Conservation (phyloP, 2,329 filamentous ascomycete species). For the Byssothecium circinans region DNA sequence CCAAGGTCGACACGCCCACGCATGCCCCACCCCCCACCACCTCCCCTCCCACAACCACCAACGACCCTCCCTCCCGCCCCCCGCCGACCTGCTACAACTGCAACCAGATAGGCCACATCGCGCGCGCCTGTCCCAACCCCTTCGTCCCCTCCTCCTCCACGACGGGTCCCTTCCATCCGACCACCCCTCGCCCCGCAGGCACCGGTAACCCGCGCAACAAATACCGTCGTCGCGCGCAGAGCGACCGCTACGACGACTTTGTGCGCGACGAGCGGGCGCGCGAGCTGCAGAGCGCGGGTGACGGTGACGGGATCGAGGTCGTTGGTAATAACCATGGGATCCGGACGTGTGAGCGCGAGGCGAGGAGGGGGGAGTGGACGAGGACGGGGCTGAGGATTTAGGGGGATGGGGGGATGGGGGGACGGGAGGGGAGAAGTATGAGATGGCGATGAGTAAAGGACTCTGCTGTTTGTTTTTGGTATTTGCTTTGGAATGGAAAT, state of each 20-base stretch:
- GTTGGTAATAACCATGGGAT: constrained; percentile 15
- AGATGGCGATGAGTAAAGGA: no score
- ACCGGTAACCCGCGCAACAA: no score
- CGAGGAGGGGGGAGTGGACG: constrained; percentile 15
- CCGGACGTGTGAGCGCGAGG: constrained; percentile 18
- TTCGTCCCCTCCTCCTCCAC: no score
- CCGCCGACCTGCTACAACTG: constrained; percentile 13
- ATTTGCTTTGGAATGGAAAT: no score
- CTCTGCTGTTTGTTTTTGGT: no score
- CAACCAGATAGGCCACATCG: constrained; percentile 10
- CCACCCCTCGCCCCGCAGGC: no score
- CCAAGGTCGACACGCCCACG: background rate
- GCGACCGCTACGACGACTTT: no score
- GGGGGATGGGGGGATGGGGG: background rate
- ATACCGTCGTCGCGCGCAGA: no score
- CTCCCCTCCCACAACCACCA: constrained; percentile 1
- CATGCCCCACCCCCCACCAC: constrained; percentile 4
- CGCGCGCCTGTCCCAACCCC: constrained; percentile 9
- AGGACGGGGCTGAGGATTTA: constrained; percentile 16
- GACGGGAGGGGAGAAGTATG: no score
- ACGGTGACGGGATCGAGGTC: constrained; percentile 14
- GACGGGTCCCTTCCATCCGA: no score
- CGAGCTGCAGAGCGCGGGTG: no score
- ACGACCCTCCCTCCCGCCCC: background rate
- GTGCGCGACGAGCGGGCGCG: no score